Conservation (phyloP, 176 grass and related monocot species). For the Otatea glauca region DNA sequence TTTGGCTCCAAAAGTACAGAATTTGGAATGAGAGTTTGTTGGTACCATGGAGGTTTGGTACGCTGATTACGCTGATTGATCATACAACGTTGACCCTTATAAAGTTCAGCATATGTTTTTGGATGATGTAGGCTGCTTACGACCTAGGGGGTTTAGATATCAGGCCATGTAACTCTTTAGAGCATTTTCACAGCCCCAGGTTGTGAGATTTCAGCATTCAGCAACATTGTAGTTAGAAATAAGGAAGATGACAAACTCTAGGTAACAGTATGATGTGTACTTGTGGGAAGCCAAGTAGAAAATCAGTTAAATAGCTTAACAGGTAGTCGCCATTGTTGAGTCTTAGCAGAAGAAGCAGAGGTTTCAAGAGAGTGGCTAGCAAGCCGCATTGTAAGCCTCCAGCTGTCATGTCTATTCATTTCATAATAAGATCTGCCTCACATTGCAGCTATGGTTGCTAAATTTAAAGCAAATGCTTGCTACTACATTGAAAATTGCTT, state of each 20-base stretch:
- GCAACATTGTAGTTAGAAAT: background rate
- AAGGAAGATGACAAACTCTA: background rate
- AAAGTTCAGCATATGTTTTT: constrained; percentile 53
- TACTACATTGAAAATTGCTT: background rate
- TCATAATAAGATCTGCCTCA: background rate
- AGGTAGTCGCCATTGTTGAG: background rate
- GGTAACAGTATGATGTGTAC: background rate
- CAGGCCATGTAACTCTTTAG: constrained; percentile 51
- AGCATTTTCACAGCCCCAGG: constrained; percentile 45
- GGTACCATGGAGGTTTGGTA: constrained; percentile 43
- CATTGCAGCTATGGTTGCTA: background rate
- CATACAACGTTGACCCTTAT: constrained; percentile 45
- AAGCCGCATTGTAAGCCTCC: background rate
- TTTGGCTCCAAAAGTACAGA: constrained; percentile 48
- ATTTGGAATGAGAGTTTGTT: constrained; percentile 49
- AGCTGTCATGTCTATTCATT: background rate
- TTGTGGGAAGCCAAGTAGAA: constrained; percentile 14
- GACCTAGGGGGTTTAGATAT: constrained; percentile 50
- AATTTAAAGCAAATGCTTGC: background rate
- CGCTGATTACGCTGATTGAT: constrained; percentile 56
- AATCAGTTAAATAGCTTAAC: background rate
- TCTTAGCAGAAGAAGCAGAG: background rate
- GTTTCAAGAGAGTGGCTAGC: background rate
- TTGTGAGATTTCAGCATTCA: constrained; percentile 46
- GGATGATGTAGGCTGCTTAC: constrained; percentile 57